Base-by-base conservation (phyloP, 768 basidiomycete species). In the Trametes cingulata region DNA sequence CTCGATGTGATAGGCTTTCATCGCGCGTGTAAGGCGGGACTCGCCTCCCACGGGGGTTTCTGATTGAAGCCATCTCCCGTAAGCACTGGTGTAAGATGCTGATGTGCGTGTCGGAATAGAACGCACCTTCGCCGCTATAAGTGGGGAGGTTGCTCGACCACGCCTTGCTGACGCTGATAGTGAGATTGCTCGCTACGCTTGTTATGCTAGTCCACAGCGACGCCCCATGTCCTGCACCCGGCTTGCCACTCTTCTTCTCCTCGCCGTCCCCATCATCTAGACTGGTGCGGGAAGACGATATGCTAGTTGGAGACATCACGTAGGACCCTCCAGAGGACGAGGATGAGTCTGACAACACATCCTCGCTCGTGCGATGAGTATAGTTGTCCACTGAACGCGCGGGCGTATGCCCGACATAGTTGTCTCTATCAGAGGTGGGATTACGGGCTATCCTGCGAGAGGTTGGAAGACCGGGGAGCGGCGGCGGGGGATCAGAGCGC, bases 1-100 rank as follows among this genome's bases (percentile, higher is more conserved):
- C 25, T 78, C 79, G 48, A 86, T 77, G 65, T 88, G 82, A 68
- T 88, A 88, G 0, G 83, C 81, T 68, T 86, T 87, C 84, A 88
- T 82, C 5, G 82, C 83, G n/a, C 79, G 79, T 4, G 79, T 80
- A 35, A 89, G 77, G 36, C 82, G 82, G 5, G 83, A 83, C 62
- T 88, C 87, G 45, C 79, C 74, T 25, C 84, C 85, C 10, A 78
- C 75, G 3, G 80, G 82, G 27, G 81, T 81, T 50, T 75, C 82
- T 82, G 68, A 17, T 53, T 9, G n/a, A 35, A 54, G 13, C 15
- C 14, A 29, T 12, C n/a, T 40, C 20, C 22, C 40, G 41, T 51
- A 48, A 50, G 43, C 9, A 53, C 47, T 37, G 42, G 22, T 33
- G 47, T 54, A 46, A 10, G 49, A 20, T 37, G 56, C 35, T 6